Conservation (phyloP, 257 asterid genomes). For the Solanum appendiculatum region DNA sequence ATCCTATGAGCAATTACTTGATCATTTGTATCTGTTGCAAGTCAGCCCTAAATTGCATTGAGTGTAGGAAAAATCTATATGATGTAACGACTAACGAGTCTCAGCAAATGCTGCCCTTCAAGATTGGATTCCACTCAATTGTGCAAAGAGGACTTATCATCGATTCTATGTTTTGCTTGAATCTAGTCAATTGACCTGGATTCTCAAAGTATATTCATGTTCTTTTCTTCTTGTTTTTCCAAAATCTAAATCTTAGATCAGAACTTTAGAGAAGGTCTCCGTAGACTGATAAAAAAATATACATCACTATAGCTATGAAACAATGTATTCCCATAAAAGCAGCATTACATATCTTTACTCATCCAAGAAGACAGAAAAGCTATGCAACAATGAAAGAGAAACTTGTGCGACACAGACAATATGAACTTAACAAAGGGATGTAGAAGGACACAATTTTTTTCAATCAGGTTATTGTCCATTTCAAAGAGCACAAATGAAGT, state of each 20-base stretch:
- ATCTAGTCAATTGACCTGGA: not conserved
- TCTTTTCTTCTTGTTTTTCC: not conserved
- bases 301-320: not conserved
- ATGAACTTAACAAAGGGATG: not conserved
- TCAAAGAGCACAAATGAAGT: not conserved
- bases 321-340: not conserved
- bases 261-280: not conserved
- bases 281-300: not conserved
- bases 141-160: not conserved
- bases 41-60: not conserved
- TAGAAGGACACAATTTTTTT: not conserved
- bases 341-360: not conserved
- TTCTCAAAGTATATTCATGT: not conserved
- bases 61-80: not conserved
- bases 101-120: not conserved
- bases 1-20: not conserved
- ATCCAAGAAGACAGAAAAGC: not conserved
- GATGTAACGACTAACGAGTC: not conserved
- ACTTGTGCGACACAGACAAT: not conserved
- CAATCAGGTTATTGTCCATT: not conserved
- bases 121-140: not conserved
- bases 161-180: not conserved
- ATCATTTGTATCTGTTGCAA: not conserved
- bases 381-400: not conserved
- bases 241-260: not conserved